These are phyloP conservation scores for Hypoxylon crocopeplum DNA, from an alignment of 495 filamentous ascomycete genomes.

Conservation along the genomic window DNA sequence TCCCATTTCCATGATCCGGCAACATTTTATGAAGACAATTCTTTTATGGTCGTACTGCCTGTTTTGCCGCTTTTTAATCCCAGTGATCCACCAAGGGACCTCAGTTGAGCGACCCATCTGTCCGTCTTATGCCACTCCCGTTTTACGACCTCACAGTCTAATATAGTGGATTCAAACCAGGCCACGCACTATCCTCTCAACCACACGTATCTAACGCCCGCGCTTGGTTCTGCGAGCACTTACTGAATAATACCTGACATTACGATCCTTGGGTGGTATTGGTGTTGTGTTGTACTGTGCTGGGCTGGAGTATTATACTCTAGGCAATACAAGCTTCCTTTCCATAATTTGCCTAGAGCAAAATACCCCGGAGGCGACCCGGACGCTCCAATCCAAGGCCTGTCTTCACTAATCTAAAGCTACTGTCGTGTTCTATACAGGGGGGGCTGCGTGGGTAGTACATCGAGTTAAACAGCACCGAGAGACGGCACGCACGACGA, in stretches of 20 bases:
- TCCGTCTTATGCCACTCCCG: slow-evolving; percentile 5
- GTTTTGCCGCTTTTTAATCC: slow-evolving; percentile 17
- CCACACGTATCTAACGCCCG: slow-evolving; percentile 18
- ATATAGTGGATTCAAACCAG: slow-evolving; percentile 26
- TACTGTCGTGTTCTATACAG: slow-evolving; percentile 29
- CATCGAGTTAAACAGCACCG: slow-evolving; percentile 26
- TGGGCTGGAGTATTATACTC: slow-evolving; percentile 13
- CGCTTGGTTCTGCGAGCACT: slow-evolving; percentile 19
- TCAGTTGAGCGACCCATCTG: slow-evolving; percentile 18
- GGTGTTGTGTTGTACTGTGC: slow-evolving; percentile 4
- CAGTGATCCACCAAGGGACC: slow-evolving; percentile 14
- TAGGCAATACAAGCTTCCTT: slow-evolving; percentile 22
- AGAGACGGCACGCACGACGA: slow-evolving; percentile 23
- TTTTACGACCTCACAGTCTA: slow-evolving; percentile 17
- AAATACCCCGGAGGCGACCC: slow-evolving; percentile 15
- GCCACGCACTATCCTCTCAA: slow-evolving; percentile 17
- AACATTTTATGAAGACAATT: neutral
- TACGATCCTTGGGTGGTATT: slow-evolving; percentile 29
- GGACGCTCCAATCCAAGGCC: slow-evolving; percentile 18
- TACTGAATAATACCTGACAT: slow-evolving; percentile 25
- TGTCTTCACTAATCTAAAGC: slow-evolving; percentile 14
- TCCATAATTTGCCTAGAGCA: slow-evolving; percentile 25
- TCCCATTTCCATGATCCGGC: neutral
- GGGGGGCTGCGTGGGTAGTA: slow-evolving; percentile 26
- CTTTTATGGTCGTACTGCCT: slow-evolving; percentile 7